phyloP scores from a whole-genome alignment of 2,329 filamentous ascomycete genomes.

The Colletotrichum graminicola region DNA sequence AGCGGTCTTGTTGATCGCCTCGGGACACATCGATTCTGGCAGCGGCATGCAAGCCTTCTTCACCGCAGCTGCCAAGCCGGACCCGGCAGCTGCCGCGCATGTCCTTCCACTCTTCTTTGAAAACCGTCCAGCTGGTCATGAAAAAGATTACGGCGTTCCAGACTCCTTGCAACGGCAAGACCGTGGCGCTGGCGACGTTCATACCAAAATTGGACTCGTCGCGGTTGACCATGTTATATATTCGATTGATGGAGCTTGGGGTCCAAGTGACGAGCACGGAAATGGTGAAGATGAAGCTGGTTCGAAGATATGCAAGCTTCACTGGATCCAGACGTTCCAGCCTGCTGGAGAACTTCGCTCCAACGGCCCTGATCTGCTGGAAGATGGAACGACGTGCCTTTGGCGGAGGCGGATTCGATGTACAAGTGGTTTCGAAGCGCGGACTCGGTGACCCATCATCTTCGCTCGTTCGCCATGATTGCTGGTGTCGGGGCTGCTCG shows the following conservation, averaged over 20 bases:
- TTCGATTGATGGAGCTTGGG: conserved; percentile 78
- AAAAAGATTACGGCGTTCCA: conserved; percentile 87
- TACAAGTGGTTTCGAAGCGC: conserved; percentile 47
- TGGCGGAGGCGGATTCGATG: conserved; percentile 38
- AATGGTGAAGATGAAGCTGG: conserved; percentile 71
- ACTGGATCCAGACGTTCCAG: conserved; percentile 65
- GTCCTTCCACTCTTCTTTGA: conserved; percentile 51
- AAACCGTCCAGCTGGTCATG: conserved; percentile 67
- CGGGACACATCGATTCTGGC: conserved; percentile 20
- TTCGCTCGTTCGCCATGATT: conserved; percentile 39
- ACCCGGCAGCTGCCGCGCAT: conserved; percentile 16
- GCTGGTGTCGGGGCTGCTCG: conserved; percentile 12
- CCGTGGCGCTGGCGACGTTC: conserved; percentile 76
- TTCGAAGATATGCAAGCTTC: conserved; percentile 71
- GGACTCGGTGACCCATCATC: conserved; percentile 26
- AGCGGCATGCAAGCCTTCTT: conserved; percentile 19
- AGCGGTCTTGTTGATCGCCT: conserved; percentile 12
- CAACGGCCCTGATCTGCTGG: conserved; percentile 34
- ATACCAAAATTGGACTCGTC: conserved; percentile 70
- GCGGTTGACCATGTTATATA: conserved; percentile 74
- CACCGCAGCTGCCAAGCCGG: conserved; percentile 29
- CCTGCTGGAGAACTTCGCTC: conserved; percentile 42
- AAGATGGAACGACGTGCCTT: conserved; percentile 35
- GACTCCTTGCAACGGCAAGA: conserved; percentile 82
- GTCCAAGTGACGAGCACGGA: conserved; percentile 73